These are phyloP conservation scores for Aureobasidium sp. DNA, from an alignment of 2,329 filamentous ascomycete species.

Conservation along the genomic window DNA sequence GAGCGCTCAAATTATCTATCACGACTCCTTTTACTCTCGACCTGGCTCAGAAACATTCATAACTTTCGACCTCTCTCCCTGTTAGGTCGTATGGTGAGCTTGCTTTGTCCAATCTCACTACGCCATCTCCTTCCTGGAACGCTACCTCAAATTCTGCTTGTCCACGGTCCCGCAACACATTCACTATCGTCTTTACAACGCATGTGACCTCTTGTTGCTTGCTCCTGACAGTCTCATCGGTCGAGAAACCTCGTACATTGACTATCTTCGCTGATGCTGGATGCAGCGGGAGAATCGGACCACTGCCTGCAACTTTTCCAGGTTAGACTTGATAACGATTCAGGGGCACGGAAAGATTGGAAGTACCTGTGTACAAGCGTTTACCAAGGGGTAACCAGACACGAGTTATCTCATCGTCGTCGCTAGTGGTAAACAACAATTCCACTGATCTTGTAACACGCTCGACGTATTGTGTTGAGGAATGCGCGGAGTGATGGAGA, in stretches of 20 bases:
- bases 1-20: neutral
- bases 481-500: neutral
- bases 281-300: conserved; percentile 31
- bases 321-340: neutral
- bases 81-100: conserved; percentile 35
- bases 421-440: conserved; percentile 30
- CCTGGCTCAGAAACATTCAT: conserved; percentile 32
- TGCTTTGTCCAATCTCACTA: conserved; percentile 34
- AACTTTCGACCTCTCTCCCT: conserved; percentile 38
- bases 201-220: conserved; percentile 11
- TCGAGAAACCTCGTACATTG: neutral
- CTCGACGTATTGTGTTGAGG: conserved; percentile 24
- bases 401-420: conserved; percentile 28
- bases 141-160: conserved; percentile 13
- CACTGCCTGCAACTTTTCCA: conserved; percentile 27
- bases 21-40: neutral
- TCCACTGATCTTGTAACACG: conserved; percentile 33
- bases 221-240: neutral
- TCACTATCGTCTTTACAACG: neutral
- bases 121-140: conserved; percentile 37
- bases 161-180: neutral
- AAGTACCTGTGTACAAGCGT: conserved; percentile 30
- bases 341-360: neutral
- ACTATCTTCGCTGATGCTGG: conserved; percentile 30
- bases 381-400: conserved; percentile 35